Percentiles rank a stretch among this genome's conserved stretches.
Evolutionary conservation across 495 filamentous ascomycete species (phyloP).

Genomic region (Hyaloscypha variabilis): DNA sequence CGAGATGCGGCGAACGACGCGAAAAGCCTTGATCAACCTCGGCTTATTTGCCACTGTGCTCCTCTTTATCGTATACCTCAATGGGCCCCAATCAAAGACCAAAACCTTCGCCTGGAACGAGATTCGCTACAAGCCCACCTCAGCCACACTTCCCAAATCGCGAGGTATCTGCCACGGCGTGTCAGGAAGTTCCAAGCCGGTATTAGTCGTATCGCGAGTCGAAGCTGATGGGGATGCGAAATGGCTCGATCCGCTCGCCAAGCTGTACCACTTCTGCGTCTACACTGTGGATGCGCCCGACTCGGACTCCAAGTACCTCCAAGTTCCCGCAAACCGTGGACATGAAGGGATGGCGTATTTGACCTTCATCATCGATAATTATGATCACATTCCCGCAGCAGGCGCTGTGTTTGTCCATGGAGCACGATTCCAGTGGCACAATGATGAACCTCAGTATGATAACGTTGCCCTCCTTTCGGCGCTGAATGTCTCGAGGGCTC

Average conservation of each 20-base stretch:
- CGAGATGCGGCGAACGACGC: constrained; percentile 21
- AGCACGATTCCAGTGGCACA: constrained; percentile 47
- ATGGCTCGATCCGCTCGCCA: constrained; percentile 21
- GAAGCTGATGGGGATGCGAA: constrained; percentile 14
- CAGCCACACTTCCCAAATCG: constrained; percentile 14
- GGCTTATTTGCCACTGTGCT: constrained; percentile 11
- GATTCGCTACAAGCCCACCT: constrained; percentile 22
- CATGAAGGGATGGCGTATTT: constrained; percentile 57
- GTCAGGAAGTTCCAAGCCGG: constrained; percentile 14
- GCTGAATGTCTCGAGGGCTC: constrained; percentile 13
- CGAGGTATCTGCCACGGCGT: constrained; percentile 24
- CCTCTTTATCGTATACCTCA: constrained; percentile 19
- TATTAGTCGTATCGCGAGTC: constrained; percentile 21
- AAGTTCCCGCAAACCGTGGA: constrained; percentile 33
- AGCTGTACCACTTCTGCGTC: constrained; percentile 34
- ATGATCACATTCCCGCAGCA: constrained; percentile 47
- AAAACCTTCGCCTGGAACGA: constrained; percentile 23
- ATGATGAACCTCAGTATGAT: constrained; percentile 39
- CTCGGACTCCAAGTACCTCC: constrained; percentile 8
- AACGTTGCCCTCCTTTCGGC: constrained; percentile 17
- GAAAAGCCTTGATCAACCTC: constrained; percentile 17
- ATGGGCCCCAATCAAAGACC: constrained; percentile 13
- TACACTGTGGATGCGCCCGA: constrained; percentile 66
- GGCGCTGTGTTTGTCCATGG: constrained; percentile 49
- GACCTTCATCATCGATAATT: constrained; percentile 57